phyloP scores from a whole-genome alignment of 2,329 filamentous ascomycete genomes.

The Fusarium humuli region DNA sequence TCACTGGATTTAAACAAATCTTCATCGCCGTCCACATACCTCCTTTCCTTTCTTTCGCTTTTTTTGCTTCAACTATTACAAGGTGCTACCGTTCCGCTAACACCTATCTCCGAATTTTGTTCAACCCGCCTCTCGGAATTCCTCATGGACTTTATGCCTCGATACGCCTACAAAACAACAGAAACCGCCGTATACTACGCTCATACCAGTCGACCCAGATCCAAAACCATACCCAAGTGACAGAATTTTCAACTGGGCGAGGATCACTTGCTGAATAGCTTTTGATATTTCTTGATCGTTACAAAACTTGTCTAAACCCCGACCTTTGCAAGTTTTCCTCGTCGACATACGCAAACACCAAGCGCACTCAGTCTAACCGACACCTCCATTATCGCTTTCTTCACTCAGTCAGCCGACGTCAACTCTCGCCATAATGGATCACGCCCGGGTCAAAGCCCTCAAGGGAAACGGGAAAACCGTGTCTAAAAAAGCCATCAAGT shows the following conservation, averaged over 20 bases:
- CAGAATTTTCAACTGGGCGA: constrained; percentile 30
- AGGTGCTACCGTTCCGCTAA: constrained; percentile 31
- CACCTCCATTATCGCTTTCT: not conserved
- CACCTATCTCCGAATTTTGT: constrained; percentile 26
- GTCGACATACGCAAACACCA: constrained; percentile 23
- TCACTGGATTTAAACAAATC: constrained; percentile 39
- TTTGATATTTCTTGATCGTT: constrained; percentile 21
- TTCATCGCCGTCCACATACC: constrained; percentile 31
- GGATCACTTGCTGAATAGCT: constrained; percentile 42
- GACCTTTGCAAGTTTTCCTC: constrained; percentile 42
- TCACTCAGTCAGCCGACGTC: not conserved
- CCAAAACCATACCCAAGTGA: constrained; percentile 42
- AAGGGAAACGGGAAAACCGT: constrained; percentile 77
- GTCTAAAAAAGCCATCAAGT: constrained; percentile 73
- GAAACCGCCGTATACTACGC: constrained; percentile 33
- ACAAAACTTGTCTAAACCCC: constrained; percentile 15
- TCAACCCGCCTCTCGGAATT: constrained; percentile 19
- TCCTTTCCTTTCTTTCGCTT: constrained; percentile 1
- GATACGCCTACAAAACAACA: constrained; percentile 39
- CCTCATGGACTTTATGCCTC: constrained; percentile 46
- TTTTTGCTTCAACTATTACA: constrained; percentile 21
- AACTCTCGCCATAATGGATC: constrained; percentile 62
- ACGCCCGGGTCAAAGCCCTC: constrained; percentile 75
- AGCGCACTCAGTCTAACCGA: not conserved
- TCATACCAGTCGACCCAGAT: constrained; percentile 38